Evolutionary conservation across 257 asterid genomes (phyloP).

Genomic region (Hygrophila difformis): DNA sequence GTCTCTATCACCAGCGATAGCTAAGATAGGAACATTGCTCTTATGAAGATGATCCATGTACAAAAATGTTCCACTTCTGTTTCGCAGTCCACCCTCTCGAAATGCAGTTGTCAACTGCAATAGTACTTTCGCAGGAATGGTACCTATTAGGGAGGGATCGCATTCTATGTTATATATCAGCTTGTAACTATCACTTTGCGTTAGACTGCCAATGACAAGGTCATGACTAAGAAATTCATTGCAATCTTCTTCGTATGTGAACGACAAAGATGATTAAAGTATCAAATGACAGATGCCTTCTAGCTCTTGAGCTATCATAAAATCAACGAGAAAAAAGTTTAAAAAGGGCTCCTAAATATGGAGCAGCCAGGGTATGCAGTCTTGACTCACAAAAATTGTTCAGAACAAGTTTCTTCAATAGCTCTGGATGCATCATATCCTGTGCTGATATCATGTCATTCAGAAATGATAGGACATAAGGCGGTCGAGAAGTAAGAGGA

Average conservation of each 20-base stretch:
- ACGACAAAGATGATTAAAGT: slow-evolving; percentile 5
- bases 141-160: slow-evolving; percentile 42
- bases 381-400: slow-evolving; percentile 79
- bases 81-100: slow-evolving; percentile 84
- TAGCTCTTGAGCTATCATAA: too few relatives aligned
- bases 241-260: slow-evolving; percentile 1
- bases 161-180: slow-evolving; percentile 12
- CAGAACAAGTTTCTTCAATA: slow-evolving; percentile 76
- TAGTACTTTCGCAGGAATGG: slow-evolving; percentile 80
- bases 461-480: slow-evolving; percentile 81
- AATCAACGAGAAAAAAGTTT: neutral
- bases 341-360: neutral
- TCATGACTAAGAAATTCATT: neutral
- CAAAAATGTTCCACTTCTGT: slow-evolving; percentile 61
- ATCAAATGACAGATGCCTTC: slow-evolving; percentile 2
- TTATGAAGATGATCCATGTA: slow-evolving; percentile 78
- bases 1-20: slow-evolving; percentile 90
- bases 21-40: slow-evolving; percentile 63
- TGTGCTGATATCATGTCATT: slow-evolving; percentile 84
- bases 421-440: slow-evolving; percentile 98
- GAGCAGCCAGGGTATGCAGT: neutral
- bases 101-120: slow-evolving; percentile 82
- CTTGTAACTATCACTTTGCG: slow-evolving; percentile 3
- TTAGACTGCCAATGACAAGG: neutral
- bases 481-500: slow-evolving; percentile 89